Percentiles rank a stretch among this genome's conserved stretches.
phyloP scores from a whole-genome alignment of 805 yeast species.

The Candida caryicola region DNA sequence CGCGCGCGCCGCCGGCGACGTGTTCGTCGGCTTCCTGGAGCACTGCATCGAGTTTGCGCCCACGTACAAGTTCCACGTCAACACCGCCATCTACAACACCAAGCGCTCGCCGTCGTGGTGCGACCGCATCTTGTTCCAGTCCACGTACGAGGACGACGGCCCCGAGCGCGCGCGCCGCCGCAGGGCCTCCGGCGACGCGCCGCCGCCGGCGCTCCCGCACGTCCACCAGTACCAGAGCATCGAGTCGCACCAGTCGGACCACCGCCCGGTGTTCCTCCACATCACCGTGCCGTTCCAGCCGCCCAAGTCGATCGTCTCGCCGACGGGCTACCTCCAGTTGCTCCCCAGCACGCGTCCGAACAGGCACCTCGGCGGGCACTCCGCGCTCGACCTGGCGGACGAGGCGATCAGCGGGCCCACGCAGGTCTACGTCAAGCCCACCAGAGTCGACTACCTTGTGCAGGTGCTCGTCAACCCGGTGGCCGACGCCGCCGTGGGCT shows the following conservation, averaged over 20 bases:
- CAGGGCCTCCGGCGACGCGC: slow-evolving; percentile 1
- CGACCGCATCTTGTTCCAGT: slow-evolving; percentile 69
- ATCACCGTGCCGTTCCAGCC: slow-evolving; percentile 46
- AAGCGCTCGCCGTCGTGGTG: slow-evolving; percentile 87
- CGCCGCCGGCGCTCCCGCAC: slow-evolving; percentile 13
- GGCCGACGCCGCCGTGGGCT: slow-evolving; percentile 32
- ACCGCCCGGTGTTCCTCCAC: slow-evolving; percentile 67
- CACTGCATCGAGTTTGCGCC: slow-evolving; percentile 67
- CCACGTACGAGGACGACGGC: slow-evolving; percentile 29
- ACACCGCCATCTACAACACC: slow-evolving; percentile 49
- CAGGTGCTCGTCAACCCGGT: slow-evolving; percentile 24
- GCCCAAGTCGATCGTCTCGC: slow-evolving; percentile 31
- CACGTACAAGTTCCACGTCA: slow-evolving; percentile 65
- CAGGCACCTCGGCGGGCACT: slow-evolving; percentile 3
- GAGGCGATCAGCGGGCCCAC: slow-evolving; percentile 39
- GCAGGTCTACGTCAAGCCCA: slow-evolving; percentile 34
- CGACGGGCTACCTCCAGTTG: slow-evolving; percentile 29
- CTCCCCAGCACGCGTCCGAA: slow-evolving; percentile 15
- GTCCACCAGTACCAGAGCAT: slow-evolving; percentile 50
- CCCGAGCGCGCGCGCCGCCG: neutral
- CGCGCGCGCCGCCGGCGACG: slow-evolving; percentile 40
- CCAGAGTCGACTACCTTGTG: slow-evolving; percentile 27
- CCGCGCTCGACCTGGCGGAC: slow-evolving; percentile 10
- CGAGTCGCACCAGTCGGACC: slow-evolving; percentile 63
- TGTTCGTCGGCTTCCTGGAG: slow-evolving; percentile 66